Evolutionary conservation across 768 basidiomycete genomes (phyloP).

Genomic region (Kwoniella pini): DNA sequence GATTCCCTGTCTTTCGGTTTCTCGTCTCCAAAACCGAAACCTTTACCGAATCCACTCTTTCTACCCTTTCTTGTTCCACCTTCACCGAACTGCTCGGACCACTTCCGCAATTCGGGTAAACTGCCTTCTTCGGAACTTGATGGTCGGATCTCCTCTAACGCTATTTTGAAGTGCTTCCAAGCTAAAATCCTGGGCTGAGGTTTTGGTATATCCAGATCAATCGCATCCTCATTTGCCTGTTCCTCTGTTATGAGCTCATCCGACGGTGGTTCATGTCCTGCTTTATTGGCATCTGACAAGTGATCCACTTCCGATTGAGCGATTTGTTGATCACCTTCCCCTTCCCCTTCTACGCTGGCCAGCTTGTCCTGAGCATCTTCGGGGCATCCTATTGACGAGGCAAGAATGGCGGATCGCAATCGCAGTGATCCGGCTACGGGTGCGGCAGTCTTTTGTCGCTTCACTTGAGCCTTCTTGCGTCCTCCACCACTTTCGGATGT

Average conservation of each 20-base stretch:
- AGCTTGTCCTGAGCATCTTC: not conserved
- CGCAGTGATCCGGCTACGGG: slow-evolving; percentile 1
- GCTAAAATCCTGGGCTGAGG: slow-evolving; percentile 13
- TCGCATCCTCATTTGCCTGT: not conserved
- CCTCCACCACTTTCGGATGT: slow-evolving; percentile 12
- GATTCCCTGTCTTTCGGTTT: slow-evolving; percentile 21
- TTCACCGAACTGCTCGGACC: slow-evolving; percentile 95
- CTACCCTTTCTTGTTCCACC: slow-evolving; percentile 67
- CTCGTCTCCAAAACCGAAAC: slow-evolving; percentile 71
- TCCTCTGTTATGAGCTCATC: not conserved
- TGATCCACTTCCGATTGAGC: slow-evolving; percentile 10
- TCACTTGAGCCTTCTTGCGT: slow-evolving; percentile 17
- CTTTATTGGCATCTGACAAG: slow-evolving; percentile 8
- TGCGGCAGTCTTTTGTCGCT: slow-evolving; percentile 4
- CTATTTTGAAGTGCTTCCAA: slow-evolving; percentile 72
- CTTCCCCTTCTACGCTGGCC: not conserved
- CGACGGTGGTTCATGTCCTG: not conserved
- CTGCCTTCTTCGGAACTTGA: slow-evolving; percentile 70
- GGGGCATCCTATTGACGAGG: not conserved
- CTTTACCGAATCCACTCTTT: slow-evolving; percentile 81
- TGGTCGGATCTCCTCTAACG: slow-evolving; percentile 84
- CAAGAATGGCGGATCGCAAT: not conserved
- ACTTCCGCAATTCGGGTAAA: slow-evolving; percentile 56
- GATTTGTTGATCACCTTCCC: slow-evolving; percentile 14
- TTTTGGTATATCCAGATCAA: not conserved